Percentiles rank a stretch among this genome's conserved stretches.
phyloP scores from a whole-genome alignment of 495 filamentous ascomycete genomes.

The Penicillium arizonense region DNA sequence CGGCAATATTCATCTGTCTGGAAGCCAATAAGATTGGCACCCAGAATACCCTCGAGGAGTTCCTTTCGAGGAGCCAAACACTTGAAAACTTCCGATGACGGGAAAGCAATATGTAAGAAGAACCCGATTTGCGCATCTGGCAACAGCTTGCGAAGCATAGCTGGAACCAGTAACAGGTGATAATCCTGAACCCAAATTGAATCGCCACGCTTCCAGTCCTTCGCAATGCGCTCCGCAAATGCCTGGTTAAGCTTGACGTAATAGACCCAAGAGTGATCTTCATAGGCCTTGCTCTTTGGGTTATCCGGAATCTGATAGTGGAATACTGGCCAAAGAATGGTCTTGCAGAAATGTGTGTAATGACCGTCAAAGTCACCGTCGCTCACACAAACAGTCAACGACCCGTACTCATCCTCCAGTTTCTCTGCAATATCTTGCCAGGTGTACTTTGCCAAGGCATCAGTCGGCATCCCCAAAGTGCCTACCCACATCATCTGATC shows the following conservation, averaged over 20 bases:
- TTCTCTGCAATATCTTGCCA: slow-evolving; percentile 77
- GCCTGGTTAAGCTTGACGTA: slow-evolving; percentile 88
- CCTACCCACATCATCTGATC: slow-evolving; percentile 83
- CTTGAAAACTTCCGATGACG: slow-evolving; percentile 91
- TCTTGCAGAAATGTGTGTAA: slow-evolving; percentile 91
- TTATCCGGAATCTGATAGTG: slow-evolving; percentile 97
- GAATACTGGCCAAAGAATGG: slow-evolving; percentile 87
- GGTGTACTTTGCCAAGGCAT: slow-evolving; percentile 66
- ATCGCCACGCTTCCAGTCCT: slow-evolving; percentile 88
- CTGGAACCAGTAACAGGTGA: slow-evolving; percentile 86
- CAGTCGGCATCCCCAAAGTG: slow-evolving; percentile 87
- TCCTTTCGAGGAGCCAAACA: slow-evolving; percentile 82
- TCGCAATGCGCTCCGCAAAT: slow-evolving; percentile 84
- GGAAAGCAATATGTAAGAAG: slow-evolving; percentile 92
- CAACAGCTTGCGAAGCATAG: slow-evolving; percentile 79
- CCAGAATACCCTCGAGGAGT: slow-evolving; percentile 85
- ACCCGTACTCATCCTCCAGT: slow-evolving; percentile 75
- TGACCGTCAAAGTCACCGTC: slow-evolving; percentile 90
- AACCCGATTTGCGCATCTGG: slow-evolving; percentile 93
- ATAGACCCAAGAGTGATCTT: slow-evolving; percentile 93
- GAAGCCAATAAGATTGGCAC: slow-evolving; percentile 86
- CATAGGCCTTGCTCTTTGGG: slow-evolving; percentile 95
- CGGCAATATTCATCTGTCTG: slow-evolving; percentile 89
- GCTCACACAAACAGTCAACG: slow-evolving; percentile 75
- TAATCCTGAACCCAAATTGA: slow-evolving; percentile 95